Percentiles rank a stretch among this genome's conserved stretches.
Conservation (phyloP, 495 filamentous ascomycete genomes). For the Penicillium nucicola region DNA sequence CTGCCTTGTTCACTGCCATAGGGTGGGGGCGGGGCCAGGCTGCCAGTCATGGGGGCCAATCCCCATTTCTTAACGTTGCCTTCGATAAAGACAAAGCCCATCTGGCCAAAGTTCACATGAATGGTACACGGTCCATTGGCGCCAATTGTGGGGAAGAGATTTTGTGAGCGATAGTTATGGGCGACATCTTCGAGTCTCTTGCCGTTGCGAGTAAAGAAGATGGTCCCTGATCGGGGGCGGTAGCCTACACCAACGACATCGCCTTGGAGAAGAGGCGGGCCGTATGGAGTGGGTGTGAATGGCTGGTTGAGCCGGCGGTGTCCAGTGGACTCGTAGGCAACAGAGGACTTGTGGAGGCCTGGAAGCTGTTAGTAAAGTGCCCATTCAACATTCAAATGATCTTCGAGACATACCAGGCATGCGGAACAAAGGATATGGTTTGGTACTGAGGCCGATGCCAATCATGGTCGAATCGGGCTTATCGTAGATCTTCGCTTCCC, state of each 20-base stretch:
- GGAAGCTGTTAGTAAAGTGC: constrained; percentile 15
- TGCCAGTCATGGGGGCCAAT: constrained; percentile 91
- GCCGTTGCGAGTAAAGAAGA: constrained; percentile 98
- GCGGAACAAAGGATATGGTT: constrained; percentile 92
- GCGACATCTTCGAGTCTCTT: constrained; percentile 93
- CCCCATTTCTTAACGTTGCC: constrained; percentile 99
- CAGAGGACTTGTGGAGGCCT: constrained; percentile 89
- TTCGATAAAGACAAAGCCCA: constrained; percentile 98
- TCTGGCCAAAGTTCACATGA: constrained; percentile 97
- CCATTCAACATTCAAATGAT: neutral
- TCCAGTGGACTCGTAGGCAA: constrained; percentile 86
- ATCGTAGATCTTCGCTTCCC: constrained; percentile 98
- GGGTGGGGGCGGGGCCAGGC: constrained; percentile 89
- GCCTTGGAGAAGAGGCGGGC: constrained; percentile 79
- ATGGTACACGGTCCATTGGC: constrained; percentile 89
- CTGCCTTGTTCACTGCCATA: constrained; percentile 96
- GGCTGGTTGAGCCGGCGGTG: constrained; percentile 88
- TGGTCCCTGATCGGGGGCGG: constrained; percentile 85
- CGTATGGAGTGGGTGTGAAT: constrained; percentile 74
- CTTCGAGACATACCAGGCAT: constrained; percentile 69
- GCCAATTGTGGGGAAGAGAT: constrained; percentile 93
- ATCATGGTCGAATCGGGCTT: constrained; percentile 85
- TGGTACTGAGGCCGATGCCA: constrained; percentile 89
- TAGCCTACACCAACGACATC: constrained; percentile 97
- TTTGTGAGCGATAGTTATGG: constrained; percentile 91